Evolutionary conservation across 768 basidiomycete genomes (phyloP), one percentile per base, ranked within the genome.

Genomic region (Agaricus blazei): DNA sequence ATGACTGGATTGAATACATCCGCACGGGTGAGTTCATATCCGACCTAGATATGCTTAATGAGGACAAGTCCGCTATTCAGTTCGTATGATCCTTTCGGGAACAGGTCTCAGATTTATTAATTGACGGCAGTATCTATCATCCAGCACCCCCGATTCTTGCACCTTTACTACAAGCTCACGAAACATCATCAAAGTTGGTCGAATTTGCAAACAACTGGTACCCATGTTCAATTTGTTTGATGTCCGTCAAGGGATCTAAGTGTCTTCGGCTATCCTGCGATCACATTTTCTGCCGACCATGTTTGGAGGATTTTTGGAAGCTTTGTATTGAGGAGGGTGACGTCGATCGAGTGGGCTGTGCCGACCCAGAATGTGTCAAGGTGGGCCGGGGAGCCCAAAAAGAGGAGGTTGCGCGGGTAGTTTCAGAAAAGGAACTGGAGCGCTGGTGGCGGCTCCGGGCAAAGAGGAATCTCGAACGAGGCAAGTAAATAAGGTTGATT

Each of bases 271-370:
- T 95, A 48, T 65, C 72, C 2, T 95, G 93, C 64, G 68, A 70
- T 1, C 93, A 95, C 67, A 79, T 93, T 11, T 95, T 93, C 67
- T 96, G 93, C 66, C 80, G 82, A n/a, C 67, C 78, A 7, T 96
- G 93, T 64, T 68, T 96, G 27, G 75, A 76, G 51, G 85, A 88
- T 50, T 94, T 89, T 65, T 97, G 93, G 93, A 76, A 78, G 43
- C 66, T 93, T 48, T 88, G 86, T 60, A 88, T 97, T 51, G 72
- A 70, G 47, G 92, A 95, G 65, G 93, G 93, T 6, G 84, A 88
- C 56, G 72, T 93, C 12, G 78, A 75, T 29, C 76, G 77, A 19
- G 93, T 97, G 1, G 80, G 86, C 0, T 97, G 93, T 65, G 89
- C 93, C 1, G 86, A 91, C 63, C 82, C 84, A 1, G 75, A 73